phyloP scores from a whole-genome alignment of 495 filamentous ascomycete species.

The Talaromyces nanjingensis region DNA sequence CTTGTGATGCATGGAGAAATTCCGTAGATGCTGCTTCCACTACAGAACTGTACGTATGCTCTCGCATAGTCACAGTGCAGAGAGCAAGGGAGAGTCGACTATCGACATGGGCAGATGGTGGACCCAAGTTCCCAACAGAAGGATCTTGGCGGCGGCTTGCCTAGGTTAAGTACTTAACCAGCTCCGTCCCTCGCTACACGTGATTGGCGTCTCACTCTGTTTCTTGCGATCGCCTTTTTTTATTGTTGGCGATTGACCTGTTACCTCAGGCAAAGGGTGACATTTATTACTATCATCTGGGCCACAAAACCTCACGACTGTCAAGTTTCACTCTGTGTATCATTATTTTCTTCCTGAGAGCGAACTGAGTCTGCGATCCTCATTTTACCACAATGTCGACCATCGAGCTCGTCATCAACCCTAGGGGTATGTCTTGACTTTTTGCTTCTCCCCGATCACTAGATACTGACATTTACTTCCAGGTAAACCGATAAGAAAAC shows the following conservation, averaged over 20 bases:
- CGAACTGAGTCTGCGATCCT: background rate
- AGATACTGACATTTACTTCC: background rate
- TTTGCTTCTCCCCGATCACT: background rate
- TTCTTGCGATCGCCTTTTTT: background rate
- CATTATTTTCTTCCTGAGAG: background rate
- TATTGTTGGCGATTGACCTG: background rate
- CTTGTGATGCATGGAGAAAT: background rate
- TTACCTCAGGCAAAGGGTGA: background rate
- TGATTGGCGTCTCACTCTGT: background rate
- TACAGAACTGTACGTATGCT: background rate
- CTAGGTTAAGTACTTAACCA: background rate
- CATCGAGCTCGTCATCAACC: slow-evolving; percentile 32
- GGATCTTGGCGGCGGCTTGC: background rate
- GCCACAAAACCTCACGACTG: background rate
- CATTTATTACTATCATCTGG: background rate
- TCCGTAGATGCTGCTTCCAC: background rate
- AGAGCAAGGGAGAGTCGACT: background rate
- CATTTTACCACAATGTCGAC: slow-evolving; percentile 8
- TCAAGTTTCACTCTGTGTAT: background rate
- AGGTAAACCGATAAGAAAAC: slow-evolving; percentile 61
- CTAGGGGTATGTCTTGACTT: slow-evolving; percentile 27
- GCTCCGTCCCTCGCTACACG: background rate
- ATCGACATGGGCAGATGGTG: background rate
- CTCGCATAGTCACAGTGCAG: background rate
- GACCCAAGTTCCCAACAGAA: background rate